Evolutionary conservation across 257 asterid genomes (phyloP), one percentile per base, ranked within the genome.

Genomic region (Euphrasia confusa): DNA sequence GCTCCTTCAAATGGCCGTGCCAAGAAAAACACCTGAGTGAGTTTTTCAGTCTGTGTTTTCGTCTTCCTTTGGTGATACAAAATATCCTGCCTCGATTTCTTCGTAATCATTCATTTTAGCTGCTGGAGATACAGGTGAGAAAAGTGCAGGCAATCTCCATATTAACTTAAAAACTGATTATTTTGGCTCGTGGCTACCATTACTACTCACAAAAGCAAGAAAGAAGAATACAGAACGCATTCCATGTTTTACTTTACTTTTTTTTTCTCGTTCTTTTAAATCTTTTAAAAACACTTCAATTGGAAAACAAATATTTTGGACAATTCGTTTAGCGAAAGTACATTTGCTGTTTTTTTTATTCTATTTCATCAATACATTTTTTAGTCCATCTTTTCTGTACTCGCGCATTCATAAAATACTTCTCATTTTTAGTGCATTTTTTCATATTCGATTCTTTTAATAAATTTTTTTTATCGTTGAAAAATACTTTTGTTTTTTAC

Each of bases 1-100:
- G 81, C 70, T 12, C 81, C 84, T 62, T 76, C 81, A 40, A 71
- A 30, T 49, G 79, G 81, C 7, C 80, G 84, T 21, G 84, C 84
- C 68, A 76, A 72, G 60, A 79, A 76, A 70, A 72, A 79, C 58
- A 76, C 80, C 2, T 71, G 66, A 73, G 63, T 35, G 67, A 40
- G 33, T 17, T 42, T 57, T 65, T 21, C 10, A 35, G 55, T 71
- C 40, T 45, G 12, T 28, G 32, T 65, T 71, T 68, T 69, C 60
- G 71, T 61, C 71, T 54, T 70, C 63, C 18, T 61, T 65, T 61
- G 75, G 65, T 17, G 61, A 74, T 59, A 68, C 32, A 68, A 55
- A 63, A 48, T 59, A 53, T 58, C 54, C 54, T 58, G 80, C 78
- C 69, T 58, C 66, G 69, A 64, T 35, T 69, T 49, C 72, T 74